These are phyloP conservation scores for Colletotrichum shisoi DNA, from an alignment of 2,329 filamentous ascomycete species.

Conservation along the genomic window DNA sequence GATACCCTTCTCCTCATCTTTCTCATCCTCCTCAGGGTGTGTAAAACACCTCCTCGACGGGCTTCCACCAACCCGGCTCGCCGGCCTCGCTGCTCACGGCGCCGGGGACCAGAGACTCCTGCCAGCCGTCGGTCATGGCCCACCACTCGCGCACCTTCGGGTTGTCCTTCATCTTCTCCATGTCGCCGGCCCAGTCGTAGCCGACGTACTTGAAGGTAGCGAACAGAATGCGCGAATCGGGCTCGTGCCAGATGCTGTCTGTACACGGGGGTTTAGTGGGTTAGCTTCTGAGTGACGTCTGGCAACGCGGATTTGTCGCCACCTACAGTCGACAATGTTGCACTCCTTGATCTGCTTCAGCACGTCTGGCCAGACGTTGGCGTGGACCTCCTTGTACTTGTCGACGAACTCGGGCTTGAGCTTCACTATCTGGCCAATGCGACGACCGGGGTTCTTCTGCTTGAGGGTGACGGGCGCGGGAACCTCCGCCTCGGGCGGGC, in stretches of 20 bases:
- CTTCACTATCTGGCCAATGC: conserved; percentile 76
- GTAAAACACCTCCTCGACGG: conserved; percentile 74
- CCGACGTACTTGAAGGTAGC: conserved; percentile 83
- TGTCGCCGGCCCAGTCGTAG: conserved; percentile 74
- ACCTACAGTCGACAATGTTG: conserved; percentile 75
- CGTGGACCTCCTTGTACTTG: conserved; percentile 78
- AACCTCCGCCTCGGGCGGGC: conserved; percentile 31
- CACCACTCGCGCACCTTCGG: conserved; percentile 80
- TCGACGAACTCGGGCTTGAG: conserved; percentile 71
- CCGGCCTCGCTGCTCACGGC: conserved; percentile 67
- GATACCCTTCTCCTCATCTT: not conserved
- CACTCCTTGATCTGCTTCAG: conserved; percentile 77
- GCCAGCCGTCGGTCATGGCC: conserved; percentile 79
- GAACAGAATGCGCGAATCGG: conserved; percentile 70
- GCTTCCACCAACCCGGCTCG: conserved; percentile 72
- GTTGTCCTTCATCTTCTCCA: conserved; percentile 78
- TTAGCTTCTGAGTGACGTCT: not conserved
- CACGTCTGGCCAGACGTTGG: conserved; percentile 79
- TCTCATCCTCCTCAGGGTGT: conserved; percentile 50
- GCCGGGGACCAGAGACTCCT: conserved; percentile 69
- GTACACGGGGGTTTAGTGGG: conserved; percentile 4
- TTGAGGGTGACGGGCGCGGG: conserved; percentile 32
- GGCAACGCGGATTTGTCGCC: not conserved
- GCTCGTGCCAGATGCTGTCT: conserved; percentile 79
- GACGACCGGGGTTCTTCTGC: conserved; percentile 56